A percentile compares a stretch with the other conserved stretches of the same genome.
Conservation (phyloP, 2,329 filamentous ascomycete species). For the Pseudogymnoascus pannorum region DNA sequence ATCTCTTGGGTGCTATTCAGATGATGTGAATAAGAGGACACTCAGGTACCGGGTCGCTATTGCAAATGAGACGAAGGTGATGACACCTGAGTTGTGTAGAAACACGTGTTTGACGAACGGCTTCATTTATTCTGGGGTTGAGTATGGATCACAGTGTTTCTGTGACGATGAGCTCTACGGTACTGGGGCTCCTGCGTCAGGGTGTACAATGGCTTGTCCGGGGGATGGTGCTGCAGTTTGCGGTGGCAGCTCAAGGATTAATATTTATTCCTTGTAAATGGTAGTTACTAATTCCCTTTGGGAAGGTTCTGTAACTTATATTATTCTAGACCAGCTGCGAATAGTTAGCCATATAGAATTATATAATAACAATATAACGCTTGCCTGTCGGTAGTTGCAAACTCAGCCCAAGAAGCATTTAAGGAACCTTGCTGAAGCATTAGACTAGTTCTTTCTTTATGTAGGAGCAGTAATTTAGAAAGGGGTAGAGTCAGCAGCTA, state of each 20-base stretch:
- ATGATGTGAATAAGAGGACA: neutral
- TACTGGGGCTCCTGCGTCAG: neutral
- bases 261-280: slow-evolving; percentile 4
- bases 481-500: neutral
- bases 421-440: neutral
- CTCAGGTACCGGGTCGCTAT: neutral
- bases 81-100: slow-evolving; percentile 9
- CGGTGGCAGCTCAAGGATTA: neutral
- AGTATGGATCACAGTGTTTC: neutral
- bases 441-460: neutral
- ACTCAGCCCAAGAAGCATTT: neutral
- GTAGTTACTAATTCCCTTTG: neutral
- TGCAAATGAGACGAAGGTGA: slow-evolving; percentile 4
- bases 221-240: neutral
- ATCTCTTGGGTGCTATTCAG: neutral
- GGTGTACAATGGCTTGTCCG: neutral
- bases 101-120: neutral
- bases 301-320: neutral
- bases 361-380: neutral
- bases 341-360: neutral
- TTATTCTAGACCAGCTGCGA: neutral
- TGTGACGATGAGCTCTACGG: slow-evolving; percentile 5
- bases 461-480: neutral
- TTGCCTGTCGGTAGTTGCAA: neutral
- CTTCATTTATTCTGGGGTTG: neutral